Base-by-base conservation (phyloP, 139 green algal species). In the Monoraphidium neglectum region DNA sequence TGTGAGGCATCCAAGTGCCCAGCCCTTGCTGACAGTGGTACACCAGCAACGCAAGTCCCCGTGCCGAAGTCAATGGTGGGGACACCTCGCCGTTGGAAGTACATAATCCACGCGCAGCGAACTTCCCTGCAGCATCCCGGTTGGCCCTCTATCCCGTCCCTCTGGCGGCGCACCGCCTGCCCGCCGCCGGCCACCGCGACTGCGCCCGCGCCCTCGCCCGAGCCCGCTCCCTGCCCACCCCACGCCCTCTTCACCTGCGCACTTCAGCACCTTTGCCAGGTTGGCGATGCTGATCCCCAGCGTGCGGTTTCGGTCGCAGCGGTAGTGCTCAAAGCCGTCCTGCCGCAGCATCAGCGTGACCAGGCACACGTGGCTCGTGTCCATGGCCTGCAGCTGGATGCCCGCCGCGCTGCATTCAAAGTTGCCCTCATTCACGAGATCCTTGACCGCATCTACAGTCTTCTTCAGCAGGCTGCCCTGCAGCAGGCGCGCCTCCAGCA, bases 191-290 rank as follows among this genome's bases (percentile, higher is more conserved):
- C 43, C 28, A 8, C 57, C 57, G 10, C 8, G 12, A 8, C 57
- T 37, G 57, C n/a, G 26, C 57, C 12, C 26, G 12, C 16, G 57
- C 8, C 10, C 57, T 30, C 8, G 10, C 28, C n/a, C 57, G 10
- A 37, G 57, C 57, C 28, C 28, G 10, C 57, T 8, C 57, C 26
- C 57, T 16, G 10, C 57, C 57, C 8, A 16, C 26, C 57, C 57
- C 57, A 8, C 8, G 10, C n/a, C 26, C n/a, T 8, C 57, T 10
- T 16, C 40, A 79, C 73, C 73, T 79, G 96, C 94, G 77, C 96
- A 99, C 83, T 99, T 99, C 33, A 99, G 85, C 77, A 99, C 97
- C 89, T 99, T 99, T 37, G 87, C 47, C 32, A 99, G 87, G 84
- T 98, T 99, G n/a, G 60, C 77, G 16, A 99, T 76, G 78, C 97